Evolutionary conservation across 2,329 filamentous ascomycete species (phyloP).

Genomic region (Trichoderma sp.): DNA sequence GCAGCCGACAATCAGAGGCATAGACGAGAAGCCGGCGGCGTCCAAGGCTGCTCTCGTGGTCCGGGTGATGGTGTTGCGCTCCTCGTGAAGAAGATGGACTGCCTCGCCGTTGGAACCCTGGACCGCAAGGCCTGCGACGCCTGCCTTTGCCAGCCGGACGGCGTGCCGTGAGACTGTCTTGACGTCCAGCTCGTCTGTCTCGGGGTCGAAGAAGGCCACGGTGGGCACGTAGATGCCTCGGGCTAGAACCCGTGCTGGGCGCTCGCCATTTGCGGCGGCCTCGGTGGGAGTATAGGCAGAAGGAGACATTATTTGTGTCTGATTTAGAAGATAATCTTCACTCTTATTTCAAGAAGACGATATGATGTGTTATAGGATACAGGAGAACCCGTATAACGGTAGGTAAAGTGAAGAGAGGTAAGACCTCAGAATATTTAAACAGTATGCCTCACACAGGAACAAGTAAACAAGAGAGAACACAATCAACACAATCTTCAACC

Average conservation of each 20-base stretch:
- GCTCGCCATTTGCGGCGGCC: conserved; percentile 21
- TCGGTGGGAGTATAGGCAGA: conserved; percentile 10
- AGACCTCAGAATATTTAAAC: neutral
- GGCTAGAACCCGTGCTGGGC: conserved; percentile 35
- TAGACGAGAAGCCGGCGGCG: conserved; percentile 56
- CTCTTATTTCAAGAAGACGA: neutral
- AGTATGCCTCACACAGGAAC: neutral
- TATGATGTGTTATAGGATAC: neutral
- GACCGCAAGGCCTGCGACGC: conserved; percentile 70
- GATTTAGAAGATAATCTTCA: neutral
- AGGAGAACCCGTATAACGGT: neutral
- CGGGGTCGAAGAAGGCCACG: conserved; percentile 67
- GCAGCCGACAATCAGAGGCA: conserved; percentile 75
- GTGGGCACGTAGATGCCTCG: conserved; percentile 70
- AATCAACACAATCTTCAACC: neutral
- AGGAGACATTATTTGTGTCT: conserved; percentile 10
- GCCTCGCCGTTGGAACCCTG: conserved; percentile 84
- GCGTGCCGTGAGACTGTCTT: conserved; percentile 58
- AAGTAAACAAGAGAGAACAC: neutral
- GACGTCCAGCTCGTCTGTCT: conserved; percentile 65
- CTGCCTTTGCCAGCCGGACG: conserved; percentile 68
- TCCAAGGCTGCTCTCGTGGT: conserved; percentile 69
- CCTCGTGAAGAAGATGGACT: conserved; percentile 69
- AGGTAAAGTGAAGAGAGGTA: neutral
- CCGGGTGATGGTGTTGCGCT: conserved; percentile 65